Percentiles rank a stretch among this genome's conserved stretches.
These are phyloP conservation scores for Xylaria sp. DNA, from an alignment of 2,329 filamentous ascomycete species.

Conservation along the genomic window DNA sequence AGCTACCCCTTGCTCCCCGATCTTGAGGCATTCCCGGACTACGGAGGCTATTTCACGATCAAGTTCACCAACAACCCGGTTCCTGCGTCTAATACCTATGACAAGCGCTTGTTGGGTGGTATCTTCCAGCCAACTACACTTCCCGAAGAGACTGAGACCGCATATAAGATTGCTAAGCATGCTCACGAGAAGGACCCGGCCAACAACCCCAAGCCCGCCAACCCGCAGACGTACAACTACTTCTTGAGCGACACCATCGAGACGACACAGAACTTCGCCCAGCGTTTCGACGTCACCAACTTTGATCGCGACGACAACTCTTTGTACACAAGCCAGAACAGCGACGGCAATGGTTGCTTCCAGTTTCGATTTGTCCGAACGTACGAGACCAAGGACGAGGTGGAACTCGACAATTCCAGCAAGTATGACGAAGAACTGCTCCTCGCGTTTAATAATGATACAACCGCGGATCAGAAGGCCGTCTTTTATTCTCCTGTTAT, in stretches of 20 bases:
- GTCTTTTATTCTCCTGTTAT: slow-evolving; percentile 66
- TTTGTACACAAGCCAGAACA: slow-evolving; percentile 50
- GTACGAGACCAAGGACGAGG: slow-evolving; percentile 59
- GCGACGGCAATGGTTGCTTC: slow-evolving; percentile 47
- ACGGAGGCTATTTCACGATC: slow-evolving; percentile 62
- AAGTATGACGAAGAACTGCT: slow-evolving; percentile 63
- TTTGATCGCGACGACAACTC: slow-evolving; percentile 48
- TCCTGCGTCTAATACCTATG: slow-evolving; percentile 47
- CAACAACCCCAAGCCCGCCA: slow-evolving; percentile 51
- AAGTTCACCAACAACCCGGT: slow-evolving; percentile 65
- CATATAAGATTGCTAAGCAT: slow-evolving; percentile 46
- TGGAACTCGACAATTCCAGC: slow-evolving; percentile 49
- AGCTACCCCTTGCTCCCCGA: slow-evolving; percentile 60
- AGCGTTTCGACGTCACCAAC: slow-evolving; percentile 55
- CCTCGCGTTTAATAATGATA: slow-evolving; percentile 53
- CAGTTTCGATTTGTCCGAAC: slow-evolving; percentile 56
- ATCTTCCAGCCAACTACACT: slow-evolving; percentile 57
- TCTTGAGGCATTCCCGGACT: slow-evolving; percentile 63
- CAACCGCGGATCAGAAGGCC: slow-evolving; percentile 44
- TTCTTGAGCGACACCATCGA: slow-evolving; percentile 50
- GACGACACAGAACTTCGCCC: slow-evolving; percentile 51
- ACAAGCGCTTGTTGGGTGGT: slow-evolving; percentile 55
- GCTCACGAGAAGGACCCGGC: slow-evolving; percentile 53
- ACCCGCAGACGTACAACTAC: slow-evolving; percentile 61
- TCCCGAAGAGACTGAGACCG: slow-evolving; percentile 49